Evolutionary conservation across 495 filamentous ascomycete genomes (phyloP), one percentile per base, ranked within the genome.

Genomic region (Physcia stellaris): DNA sequence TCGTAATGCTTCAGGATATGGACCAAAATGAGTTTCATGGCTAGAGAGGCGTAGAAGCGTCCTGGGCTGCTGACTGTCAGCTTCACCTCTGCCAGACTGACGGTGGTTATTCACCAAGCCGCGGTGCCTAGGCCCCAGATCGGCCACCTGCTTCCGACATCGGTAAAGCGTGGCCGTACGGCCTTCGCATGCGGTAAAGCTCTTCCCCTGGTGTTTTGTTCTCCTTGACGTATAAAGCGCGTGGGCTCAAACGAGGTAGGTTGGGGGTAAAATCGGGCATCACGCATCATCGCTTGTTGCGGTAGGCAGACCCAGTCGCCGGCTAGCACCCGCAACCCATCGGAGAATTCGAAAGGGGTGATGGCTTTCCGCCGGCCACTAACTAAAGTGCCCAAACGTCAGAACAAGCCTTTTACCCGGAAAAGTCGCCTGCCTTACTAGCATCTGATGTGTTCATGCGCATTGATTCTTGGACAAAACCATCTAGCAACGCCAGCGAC

Each of bases 261-360:
- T 3, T 38, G 16, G 12, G 20, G 6, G 35, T 38, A 38, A 15
- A 24, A 24, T n/a, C 19, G 4, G 2, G 21, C 4, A 28, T 38
- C 35, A 24, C 22, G 35, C 35, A 38, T 38, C 16, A 38, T 38
- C 1, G 35, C 21, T 13, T 18, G 18, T 16, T 38, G 35, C 9
- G 35, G 17, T n/a, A 38, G 12, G 16, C 35, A 38, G 13, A 38
- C 24, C 35, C 35, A 38, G 35, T 38, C 35, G 11, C 35, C 35
- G 13, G 13, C 18, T 5, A n/a, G n/a, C 4, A 38, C 35, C 3
- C 24, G 35, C 6, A 15, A 13, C 2, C 35, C 35, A 15, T 38
- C 22, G 24, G 15, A 38, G 22, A 10, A 38, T 24, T 24, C 11
- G 35, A 38, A 15, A 1, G 18, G 17, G 12, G 18, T 27, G 2